phyloP scores from a whole-genome alignment of 2,329 filamentous ascomycete species.

The Epichloe elymi region DNA sequence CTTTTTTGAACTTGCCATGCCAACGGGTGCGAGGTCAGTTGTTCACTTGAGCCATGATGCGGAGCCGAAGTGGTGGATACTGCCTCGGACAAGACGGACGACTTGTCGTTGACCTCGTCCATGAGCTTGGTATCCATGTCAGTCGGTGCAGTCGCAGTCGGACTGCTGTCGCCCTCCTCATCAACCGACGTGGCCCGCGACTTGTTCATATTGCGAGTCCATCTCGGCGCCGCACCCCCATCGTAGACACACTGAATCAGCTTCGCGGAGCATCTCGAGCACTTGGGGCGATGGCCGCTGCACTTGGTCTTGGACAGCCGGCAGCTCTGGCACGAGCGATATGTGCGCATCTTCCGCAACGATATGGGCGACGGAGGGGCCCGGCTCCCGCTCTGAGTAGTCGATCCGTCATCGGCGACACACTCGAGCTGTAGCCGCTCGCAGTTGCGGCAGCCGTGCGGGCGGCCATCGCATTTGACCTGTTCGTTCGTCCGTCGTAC shows the following conservation, averaged over 20 bases:
- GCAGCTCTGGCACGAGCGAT: slow-evolving; percentile 26
- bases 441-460: slow-evolving; percentile 28
- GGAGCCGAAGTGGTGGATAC: not conserved
- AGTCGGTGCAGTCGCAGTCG: not conserved
- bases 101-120: not conserved
- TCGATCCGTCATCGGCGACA: slow-evolving; percentile 22
- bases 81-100: not conserved
- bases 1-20: slow-evolving; percentile 2
- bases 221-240: slow-evolving; percentile 23
- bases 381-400: slow-evolving; percentile 12
- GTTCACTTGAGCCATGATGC: not conserved
- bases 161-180: not conserved
- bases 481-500: slow-evolving; percentile 6
- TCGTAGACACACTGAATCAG: slow-evolving; percentile 25
- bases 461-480: slow-evolving; percentile 30
- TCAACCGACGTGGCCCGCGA: not conserved
- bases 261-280: slow-evolving; percentile 22
- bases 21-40: slow-evolving; percentile 1
- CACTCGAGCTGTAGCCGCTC: slow-evolving; percentile 29
- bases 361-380: slow-evolving; percentile 17
- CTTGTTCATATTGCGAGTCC: slow-evolving; percentile 21
- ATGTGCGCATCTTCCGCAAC: slow-evolving; percentile 26
- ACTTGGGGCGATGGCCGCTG: slow-evolving; percentile 26
- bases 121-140: not conserved
- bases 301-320: slow-evolving; percentile 29